phyloP scores from a whole-genome alignment of 2,329 filamentous ascomycete genomes.

The Onygenales sp. region DNA sequence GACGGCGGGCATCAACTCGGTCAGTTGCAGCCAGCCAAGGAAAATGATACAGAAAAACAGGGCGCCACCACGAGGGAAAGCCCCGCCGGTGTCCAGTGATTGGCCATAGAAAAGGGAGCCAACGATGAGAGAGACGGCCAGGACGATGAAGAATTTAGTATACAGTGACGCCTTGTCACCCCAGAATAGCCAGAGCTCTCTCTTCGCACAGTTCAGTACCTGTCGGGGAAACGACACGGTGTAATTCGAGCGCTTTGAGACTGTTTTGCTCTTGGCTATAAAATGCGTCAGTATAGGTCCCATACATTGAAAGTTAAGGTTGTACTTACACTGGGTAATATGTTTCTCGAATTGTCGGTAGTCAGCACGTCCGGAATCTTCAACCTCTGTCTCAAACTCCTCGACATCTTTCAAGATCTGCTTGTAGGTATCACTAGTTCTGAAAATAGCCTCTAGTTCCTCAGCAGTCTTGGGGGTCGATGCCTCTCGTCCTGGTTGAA shows the following conservation, averaged over 20 bases:
- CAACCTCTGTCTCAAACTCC: slow-evolving; percentile 42
- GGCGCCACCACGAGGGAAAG: slow-evolving; percentile 54
- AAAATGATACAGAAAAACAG: slow-evolving; percentile 60
- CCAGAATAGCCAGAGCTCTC: slow-evolving; percentile 61
- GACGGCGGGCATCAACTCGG: slow-evolving; percentile 70
- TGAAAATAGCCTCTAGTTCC: slow-evolving; percentile 61
- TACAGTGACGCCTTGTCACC: slow-evolving; percentile 57
- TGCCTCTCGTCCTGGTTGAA: slow-evolving; percentile 46
- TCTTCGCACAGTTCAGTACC: slow-evolving; percentile 19
- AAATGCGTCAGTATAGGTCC: not conserved
- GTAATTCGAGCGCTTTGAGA: slow-evolving; percentile 3
- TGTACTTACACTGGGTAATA: slow-evolving; percentile 44
- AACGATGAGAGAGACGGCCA: slow-evolving; percentile 65
- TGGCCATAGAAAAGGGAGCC: slow-evolving; percentile 70
- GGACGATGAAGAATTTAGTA: slow-evolving; percentile 47
- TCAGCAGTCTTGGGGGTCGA: slow-evolving; percentile 59
- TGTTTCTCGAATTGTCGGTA: slow-evolving; percentile 43
- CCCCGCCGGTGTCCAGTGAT: slow-evolving; percentile 48
- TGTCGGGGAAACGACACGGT: slow-evolving; percentile 5
- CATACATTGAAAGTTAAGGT: not conserved
- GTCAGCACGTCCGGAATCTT: slow-evolving; percentile 43
- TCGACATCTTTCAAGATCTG: slow-evolving; percentile 49
- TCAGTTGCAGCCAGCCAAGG: slow-evolving; percentile 62
- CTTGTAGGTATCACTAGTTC: slow-evolving; percentile 52
- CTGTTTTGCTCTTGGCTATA: slow-evolving; percentile 39